Conservation (phyloP, 768 basidiomycete species). For the Crepidotus variabilis region DNA sequence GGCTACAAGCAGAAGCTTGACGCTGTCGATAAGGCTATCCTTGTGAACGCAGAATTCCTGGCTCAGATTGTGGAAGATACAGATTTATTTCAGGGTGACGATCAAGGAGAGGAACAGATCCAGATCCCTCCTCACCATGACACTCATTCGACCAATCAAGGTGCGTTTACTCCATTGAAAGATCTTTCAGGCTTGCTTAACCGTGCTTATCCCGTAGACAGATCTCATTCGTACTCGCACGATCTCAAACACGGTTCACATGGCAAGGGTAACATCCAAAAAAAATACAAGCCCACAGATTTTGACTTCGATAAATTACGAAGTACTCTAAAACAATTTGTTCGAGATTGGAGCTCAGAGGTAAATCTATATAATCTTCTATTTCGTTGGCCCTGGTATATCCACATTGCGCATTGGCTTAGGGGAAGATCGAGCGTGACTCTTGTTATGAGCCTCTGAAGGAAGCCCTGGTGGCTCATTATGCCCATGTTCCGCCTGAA, state of each 20-base stretch:
- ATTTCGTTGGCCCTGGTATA: not conserved
- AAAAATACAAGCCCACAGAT: constrained; percentile 52
- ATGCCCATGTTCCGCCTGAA: constrained; percentile 47
- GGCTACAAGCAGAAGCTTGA: constrained; percentile 80
- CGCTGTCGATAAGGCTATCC: constrained; percentile 77
- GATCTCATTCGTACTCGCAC: constrained; percentile 25
- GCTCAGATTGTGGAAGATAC: constrained; percentile 71
- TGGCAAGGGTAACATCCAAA: constrained; percentile 13
- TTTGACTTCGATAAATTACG: constrained; percentile 88
- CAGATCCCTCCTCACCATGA: constrained; percentile 5
- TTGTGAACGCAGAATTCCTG: constrained; percentile 77
- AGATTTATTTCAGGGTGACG: constrained; percentile 70
- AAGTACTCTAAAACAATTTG: constrained; percentile 90
- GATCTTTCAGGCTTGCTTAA: not conserved
- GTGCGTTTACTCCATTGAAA: constrained; percentile 4
- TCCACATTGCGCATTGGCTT: not conserved
- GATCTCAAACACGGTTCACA: constrained; percentile 29
- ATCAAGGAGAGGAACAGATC: constrained; percentile 25
- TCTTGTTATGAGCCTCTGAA: constrained; percentile 79
- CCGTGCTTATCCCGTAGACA: constrained; percentile 14
- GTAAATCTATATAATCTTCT: constrained; percentile 30
- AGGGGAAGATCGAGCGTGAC: constrained; percentile 79
- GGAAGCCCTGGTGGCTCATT: constrained; percentile 65
- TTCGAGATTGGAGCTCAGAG: constrained; percentile 89
- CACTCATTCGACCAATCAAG: constrained; percentile 8